A percentile compares a stretch with the other conserved stretches of the same genome.
Evolutionary conservation across 1,139 yeast species (phyloP).

Genomic region (Hyphopichia wangnamkhiaoensis): DNA sequence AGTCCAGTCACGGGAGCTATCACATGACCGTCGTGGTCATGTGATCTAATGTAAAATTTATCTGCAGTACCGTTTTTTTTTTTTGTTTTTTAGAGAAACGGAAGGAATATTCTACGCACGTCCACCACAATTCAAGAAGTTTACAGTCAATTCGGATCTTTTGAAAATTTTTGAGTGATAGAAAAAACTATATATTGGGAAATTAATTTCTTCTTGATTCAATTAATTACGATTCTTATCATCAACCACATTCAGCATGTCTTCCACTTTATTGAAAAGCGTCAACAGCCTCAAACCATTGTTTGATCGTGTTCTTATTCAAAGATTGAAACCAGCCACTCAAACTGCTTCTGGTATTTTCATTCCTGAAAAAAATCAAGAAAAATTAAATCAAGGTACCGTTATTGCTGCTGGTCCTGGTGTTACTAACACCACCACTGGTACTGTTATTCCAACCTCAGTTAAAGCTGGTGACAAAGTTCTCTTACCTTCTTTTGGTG

Average conservation of each 20-base stretch:
- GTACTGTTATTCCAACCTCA: conserved; percentile 67
- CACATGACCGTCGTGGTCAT: too few species aligned
- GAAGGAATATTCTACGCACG: not conserved
- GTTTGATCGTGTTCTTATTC: conserved; percentile 93
- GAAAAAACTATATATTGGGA: too few species aligned
- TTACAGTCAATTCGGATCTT: too few species aligned
- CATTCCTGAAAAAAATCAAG: conserved; percentile 96
- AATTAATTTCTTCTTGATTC: too few species aligned
- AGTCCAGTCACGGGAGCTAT: too few species aligned
- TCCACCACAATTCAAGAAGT: too few species aligned
- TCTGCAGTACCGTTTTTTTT: too few species aligned
- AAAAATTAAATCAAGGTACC: conserved; percentile 82
- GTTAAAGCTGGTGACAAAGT: conserved; percentile 91
- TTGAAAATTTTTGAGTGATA: too few species aligned
- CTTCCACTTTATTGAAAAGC: conserved; percentile 63
- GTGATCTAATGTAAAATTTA: too few species aligned
- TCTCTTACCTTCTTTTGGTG: conserved; percentile 87
- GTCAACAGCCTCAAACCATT: conserved; percentile 89
- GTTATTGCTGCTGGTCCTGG: conserved; percentile 89
- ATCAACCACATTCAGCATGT: not conserved
- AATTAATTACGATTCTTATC: too few species aligned
- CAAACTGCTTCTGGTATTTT: conserved; percentile 93
- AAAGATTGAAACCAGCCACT: conserved; percentile 88
- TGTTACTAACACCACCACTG: conserved; percentile 58
- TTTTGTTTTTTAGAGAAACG: too few species aligned